A percentile compares a stretch with the other conserved stretches of the same genome.
Evolutionary conservation across 345 rosid genomes (phyloP).

Genomic region (Passiflora organensis): DNA sequence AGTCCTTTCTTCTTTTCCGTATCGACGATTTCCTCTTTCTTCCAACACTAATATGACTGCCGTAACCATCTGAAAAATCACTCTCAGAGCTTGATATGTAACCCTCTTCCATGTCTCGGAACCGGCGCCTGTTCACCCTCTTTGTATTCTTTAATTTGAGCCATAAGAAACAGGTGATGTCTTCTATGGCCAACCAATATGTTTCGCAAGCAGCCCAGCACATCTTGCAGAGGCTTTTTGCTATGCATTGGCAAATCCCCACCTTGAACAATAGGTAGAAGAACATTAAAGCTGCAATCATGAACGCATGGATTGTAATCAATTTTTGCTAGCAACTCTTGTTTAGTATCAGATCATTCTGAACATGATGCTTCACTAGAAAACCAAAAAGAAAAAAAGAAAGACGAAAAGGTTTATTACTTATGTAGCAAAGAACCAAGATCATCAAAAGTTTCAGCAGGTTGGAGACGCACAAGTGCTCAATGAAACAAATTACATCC

Average conservation of each 20-base stretch:
- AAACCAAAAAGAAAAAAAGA: neutral
- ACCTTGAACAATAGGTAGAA: conserved; percentile 58
- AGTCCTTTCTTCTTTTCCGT: neutral
- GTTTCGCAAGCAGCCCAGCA: conserved; percentile 56
- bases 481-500: conserved; percentile 69
- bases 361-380: no score
- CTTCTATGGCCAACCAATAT: conserved; percentile 48
- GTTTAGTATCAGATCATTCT: no score
- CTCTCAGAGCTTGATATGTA: conserved; percentile 5
- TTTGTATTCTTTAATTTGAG: conserved; percentile 11
- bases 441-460: conserved; percentile 54
- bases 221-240: conserved; percentile 64
- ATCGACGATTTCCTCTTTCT: neutral
- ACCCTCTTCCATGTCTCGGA: conserved; percentile 8
- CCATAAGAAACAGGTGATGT: conserved; percentile 25
- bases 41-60: neutral
- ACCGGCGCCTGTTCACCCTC: conserved; percentile 16
- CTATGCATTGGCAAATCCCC: conserved; percentile 34
- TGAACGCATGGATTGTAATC: neutral
- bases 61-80: neutral
- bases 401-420: conserved; percentile 31
- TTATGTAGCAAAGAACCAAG: conserved; percentile 50
- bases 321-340: no score
- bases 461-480: conserved; percentile 61
- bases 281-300: conserved; percentile 53